Percentiles rank a stretch among this genome's conserved stretches.
Conservation (phyloP, 345 rosid species). For the Rhodomyrtus tomentosa region DNA sequence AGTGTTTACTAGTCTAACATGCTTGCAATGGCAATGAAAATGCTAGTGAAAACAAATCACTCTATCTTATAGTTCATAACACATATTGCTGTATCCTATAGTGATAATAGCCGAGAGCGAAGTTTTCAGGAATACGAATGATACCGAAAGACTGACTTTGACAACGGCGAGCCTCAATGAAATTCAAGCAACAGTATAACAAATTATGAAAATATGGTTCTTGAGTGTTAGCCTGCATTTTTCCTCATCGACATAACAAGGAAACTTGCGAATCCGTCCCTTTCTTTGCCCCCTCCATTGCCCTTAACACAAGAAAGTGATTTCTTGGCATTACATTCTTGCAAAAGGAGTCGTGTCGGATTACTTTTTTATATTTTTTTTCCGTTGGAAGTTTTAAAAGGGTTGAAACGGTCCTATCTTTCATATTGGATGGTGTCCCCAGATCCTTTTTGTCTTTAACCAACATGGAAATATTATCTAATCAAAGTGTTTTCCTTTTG, state of each 20-base stretch:
- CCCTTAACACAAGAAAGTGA: not conserved
- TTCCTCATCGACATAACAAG: not conserved
- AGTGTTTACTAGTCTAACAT: not conserved
- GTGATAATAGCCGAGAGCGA: not conserved
- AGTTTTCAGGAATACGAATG: rapidly evolving
- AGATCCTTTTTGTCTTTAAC: not conserved
- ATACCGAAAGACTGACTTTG: not conserved
- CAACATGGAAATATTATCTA: not conserved
- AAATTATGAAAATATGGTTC: not conserved
- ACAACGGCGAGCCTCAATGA: not conserved
- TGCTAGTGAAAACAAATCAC: not conserved
- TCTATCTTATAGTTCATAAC: not conserved
- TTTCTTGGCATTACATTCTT: not conserved
- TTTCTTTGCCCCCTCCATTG: not conserved
- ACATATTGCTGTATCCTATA: not conserved
- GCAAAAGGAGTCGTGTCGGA: not conserved
- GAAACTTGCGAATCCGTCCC: not conserved
- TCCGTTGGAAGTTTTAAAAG: not conserved
- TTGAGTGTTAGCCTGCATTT: not conserved
- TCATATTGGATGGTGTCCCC: not conserved
- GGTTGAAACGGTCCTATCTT: not conserved
- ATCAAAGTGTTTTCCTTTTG: not conserved
- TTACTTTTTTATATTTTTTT: not conserved
- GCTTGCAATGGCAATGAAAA: not conserved
- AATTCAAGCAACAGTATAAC: not conserved